These are phyloP conservation scores for Tolypocladium sp. DNA, from an alignment of 2,329 filamentous ascomycete genomes.

Conservation along the genomic window DNA sequence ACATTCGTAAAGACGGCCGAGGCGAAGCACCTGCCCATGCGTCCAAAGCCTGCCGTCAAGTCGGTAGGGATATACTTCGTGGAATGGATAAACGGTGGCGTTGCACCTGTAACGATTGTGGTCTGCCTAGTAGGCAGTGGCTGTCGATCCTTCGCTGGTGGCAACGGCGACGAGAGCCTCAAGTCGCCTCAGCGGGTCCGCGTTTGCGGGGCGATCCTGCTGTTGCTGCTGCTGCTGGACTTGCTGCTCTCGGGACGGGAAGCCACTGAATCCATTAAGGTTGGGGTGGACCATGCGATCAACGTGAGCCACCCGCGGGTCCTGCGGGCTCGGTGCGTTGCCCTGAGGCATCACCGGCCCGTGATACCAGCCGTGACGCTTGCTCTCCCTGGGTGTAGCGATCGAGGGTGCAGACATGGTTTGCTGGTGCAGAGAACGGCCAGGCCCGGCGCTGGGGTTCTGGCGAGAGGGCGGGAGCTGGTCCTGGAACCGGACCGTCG, in stretches of 20 bases:
- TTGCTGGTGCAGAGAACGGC: slow-evolving; percentile 39
- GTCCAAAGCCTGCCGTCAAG: not conserved
- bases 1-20: not conserved
- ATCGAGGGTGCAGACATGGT: slow-evolving; percentile 51
- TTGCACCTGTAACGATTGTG: too few relatives aligned
- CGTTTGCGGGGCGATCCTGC: slow-evolving; percentile 18
- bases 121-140: slow-evolving; percentile 25
- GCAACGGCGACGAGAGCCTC: slow-evolving; percentile 35
- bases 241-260: slow-evolving; percentile 28
- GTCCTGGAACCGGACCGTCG: slow-evolving; percentile 45
- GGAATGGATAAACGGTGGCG: not conserved
- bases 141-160: slow-evolving; percentile 32
- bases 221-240: slow-evolving; percentile 14
- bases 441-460: slow-evolving; percentile 9
- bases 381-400: slow-evolving; percentile 48
- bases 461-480: slow-evolving; percentile 29
- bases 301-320: slow-evolving; percentile 33
- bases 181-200: slow-evolving; percentile 26
- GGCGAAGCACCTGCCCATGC: not conserved
- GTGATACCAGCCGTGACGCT: slow-evolving; percentile 67
- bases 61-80: not conserved
- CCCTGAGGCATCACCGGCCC: slow-evolving; percentile 32
- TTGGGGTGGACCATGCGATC: slow-evolving; percentile 52
- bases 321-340: slow-evolving; percentile 19
- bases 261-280: slow-evolving; percentile 40